Evolutionary conservation across 106 monocot species (phyloP).

Genomic region (Iris macrosiphon): DNA sequence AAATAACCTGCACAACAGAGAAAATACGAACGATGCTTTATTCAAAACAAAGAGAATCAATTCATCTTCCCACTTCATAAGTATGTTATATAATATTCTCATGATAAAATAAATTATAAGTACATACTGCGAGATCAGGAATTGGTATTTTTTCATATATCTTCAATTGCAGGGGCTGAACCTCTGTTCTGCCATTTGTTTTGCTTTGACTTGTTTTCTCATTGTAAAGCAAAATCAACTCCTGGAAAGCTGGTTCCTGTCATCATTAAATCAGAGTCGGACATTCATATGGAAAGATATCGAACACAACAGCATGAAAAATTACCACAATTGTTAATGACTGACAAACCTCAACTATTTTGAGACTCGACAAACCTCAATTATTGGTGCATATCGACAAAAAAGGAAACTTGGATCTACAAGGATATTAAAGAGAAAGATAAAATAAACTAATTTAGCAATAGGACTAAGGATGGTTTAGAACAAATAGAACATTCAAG

Average conservation of each 20-base stretch:
- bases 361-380: background rate
- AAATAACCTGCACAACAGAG: slow-evolving; percentile 71
- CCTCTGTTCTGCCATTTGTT: slow-evolving; percentile 17
- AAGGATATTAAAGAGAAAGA: background rate
- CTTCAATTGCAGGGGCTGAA: slow-evolving; percentile 62
- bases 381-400: background rate
- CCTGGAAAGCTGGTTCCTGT: slow-evolving; percentile 98
- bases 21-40: background rate
- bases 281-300: background rate
- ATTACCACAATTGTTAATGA: background rate
- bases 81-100: background rate
- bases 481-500: no score
- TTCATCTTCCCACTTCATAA: background rate
- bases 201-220: slow-evolving; percentile 40
- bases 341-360: background rate
- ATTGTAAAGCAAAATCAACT: slow-evolving; percentile 85
- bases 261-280: slow-evolving; percentile 14
- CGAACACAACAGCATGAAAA: background rate
- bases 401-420: background rate
- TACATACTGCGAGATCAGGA: slow-evolving; percentile 84
- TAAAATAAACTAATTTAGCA: background rate
- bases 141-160: slow-evolving; percentile 94
- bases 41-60: background rate
- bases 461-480: no score
- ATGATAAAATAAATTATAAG: background rate